Percentiles rank a stretch among this genome's conserved stretches.
Conservation (phyloP, 352 stramenopile species). For the Globisporangium viniferum region DNA sequence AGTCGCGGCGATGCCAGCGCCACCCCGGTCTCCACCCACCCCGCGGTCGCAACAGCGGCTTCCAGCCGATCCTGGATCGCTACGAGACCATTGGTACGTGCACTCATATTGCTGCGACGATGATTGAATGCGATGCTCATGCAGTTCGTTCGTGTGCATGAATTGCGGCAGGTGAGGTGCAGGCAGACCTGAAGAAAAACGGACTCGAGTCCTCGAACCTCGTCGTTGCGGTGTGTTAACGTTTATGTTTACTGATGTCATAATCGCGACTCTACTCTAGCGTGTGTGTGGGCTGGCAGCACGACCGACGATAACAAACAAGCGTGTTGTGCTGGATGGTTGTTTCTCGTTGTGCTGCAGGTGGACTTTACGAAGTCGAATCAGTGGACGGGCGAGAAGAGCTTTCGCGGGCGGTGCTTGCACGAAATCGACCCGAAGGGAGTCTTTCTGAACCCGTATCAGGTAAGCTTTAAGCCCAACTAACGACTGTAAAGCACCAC, state of each 20-base stretch:
- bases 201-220: slow-evolving; percentile 70
- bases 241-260: not conserved
- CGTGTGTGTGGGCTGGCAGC: not conserved
- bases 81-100: slow-evolving; percentile 40
- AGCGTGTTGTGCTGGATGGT: no score
- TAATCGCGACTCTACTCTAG: no score
- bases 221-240: slow-evolving; percentile 41
- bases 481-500: not conserved
- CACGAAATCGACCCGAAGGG: slow-evolving; percentile 55
- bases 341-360: slow-evolving; percentile 17
- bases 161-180: slow-evolving; percentile 23
- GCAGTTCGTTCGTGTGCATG: not conserved
- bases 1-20: not conserved
- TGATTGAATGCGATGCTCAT: not conserved
- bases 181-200: slow-evolving; percentile 21
- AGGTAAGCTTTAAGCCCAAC: slow-evolving; percentile 29
- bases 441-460: slow-evolving; percentile 51
- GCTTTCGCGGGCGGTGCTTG: slow-evolving; percentile 53
- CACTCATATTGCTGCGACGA: not conserved
- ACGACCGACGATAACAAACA: not conserved
- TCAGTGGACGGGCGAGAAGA: slow-evolving; percentile 56
- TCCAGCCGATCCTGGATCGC: slow-evolving; percentile 35
- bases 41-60: slow-evolving; percentile 6
- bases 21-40: not conserved
- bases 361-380: slow-evolving; percentile 79